A percentile compares a stretch with the other conserved stretches of the same genome.
Conservation (phyloP, 2,329 filamentous ascomycete genomes). For the Scortechinia acanthostroma region DNA sequence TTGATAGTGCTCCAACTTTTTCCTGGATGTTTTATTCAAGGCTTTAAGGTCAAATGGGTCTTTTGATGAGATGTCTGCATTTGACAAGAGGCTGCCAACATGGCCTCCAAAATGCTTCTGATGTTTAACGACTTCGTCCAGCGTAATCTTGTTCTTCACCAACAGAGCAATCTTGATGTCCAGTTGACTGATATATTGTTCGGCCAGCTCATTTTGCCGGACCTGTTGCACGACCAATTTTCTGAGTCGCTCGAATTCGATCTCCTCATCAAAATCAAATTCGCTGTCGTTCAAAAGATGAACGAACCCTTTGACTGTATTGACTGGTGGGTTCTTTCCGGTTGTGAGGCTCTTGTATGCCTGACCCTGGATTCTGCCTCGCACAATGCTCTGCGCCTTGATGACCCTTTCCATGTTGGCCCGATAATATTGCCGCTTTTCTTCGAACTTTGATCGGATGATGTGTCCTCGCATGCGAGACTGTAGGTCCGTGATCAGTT, state of each 20-base stretch:
- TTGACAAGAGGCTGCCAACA: slow-evolving; percentile 76
- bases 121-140: slow-evolving; percentile 94
- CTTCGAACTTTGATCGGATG: slow-evolving; percentile 68
- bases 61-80: slow-evolving; percentile 77
- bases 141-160: slow-evolving; percentile 98
- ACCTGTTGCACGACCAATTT: slow-evolving; percentile 97
- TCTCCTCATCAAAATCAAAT: slow-evolving; percentile 97
- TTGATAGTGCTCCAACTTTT: slow-evolving; percentile 93
- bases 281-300: slow-evolving; percentile 96
- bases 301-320: slow-evolving; percentile 95
- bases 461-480: slow-evolving; percentile 66
- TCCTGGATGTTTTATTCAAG: slow-evolving; percentile 89
- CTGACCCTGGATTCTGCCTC: slow-evolving; percentile 90
- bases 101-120: slow-evolving; percentile 93
- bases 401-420: slow-evolving; percentile 99
- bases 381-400: slow-evolving; percentile 95
- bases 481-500: slow-evolving; percentile 69
- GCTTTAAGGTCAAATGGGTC: slow-evolving; percentile 96
- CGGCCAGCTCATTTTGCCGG: slow-evolving; percentile 89
- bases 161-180: slow-evolving; percentile 98
- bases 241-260: slow-evolving; percentile 88
- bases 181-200: slow-evolving; percentile 95
- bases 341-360: slow-evolving; percentile 95
- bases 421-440: slow-evolving; percentile 82
- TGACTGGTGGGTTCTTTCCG: slow-evolving; percentile 92